Base-by-base conservation (phyloP, 805 yeast species). In the Yamadazyma philogaea region DNA sequence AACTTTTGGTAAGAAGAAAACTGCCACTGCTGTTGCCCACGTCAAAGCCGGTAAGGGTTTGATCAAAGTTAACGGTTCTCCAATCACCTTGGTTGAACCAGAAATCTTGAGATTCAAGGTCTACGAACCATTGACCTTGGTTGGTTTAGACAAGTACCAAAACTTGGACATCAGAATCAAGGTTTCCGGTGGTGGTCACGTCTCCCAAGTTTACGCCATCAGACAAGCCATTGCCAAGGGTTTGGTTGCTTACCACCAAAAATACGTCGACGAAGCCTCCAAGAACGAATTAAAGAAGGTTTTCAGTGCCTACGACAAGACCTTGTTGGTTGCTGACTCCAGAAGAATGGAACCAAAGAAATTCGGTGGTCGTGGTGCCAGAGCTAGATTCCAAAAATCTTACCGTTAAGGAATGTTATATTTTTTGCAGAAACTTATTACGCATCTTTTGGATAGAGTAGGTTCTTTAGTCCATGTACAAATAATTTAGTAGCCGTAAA, bases 281-380 rank as follows among this genome's bases (percentile, higher is more conserved):
- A 93, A 93, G 87, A 91, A 91, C 81, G 98, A 91, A 81, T 84
- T 93, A 75, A 93, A 93, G 95, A 90, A 89, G 81, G 84, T 95
- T 66, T 88, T 90, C 79, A 82, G 91, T 59, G 70, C 96, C 67
- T 95, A 90, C 84, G 99, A 93, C 91, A 90, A 96, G 84, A 88
- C 98, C 74, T 85, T 93, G 74, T 85, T 93, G 79, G 93, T 93
- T 75, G 98, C 99, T 66, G 99, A 93, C 77, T 81, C 97, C 66
- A 89, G 99, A 87, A 91, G 96, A 85, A 84, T 90, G 85, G 99
- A 93, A 83, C 99, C 99, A 84, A 93, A 93, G 97, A 93, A 93
- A 84, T 93, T 93, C 82, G 99, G 99, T 83, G 99, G 99, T 84
- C 96, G 95, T 78, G 99, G 99, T 87, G 99, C 99, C 80, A 93